Evolutionary conservation across 345 rosid genomes (phyloP), one percentile per base, ranked within the genome.

Genomic region (Melastoma malabathricum): DNA sequence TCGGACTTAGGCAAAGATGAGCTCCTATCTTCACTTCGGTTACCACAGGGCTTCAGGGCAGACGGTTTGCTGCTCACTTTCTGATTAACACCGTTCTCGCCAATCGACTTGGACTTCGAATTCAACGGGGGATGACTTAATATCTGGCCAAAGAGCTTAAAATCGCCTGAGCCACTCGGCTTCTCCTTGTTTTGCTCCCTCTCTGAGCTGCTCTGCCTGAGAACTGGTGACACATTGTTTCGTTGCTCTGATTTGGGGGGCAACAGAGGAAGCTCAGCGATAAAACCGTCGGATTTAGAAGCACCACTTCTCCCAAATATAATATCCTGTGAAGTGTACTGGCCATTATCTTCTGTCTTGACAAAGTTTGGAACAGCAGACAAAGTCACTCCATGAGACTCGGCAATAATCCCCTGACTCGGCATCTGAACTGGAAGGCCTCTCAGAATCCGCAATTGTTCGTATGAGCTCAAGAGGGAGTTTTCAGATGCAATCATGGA

Each of bases 121-220:
- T 50, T 53, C 47, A 75, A 56, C 0, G 67, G 60, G 10, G 84
- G 63, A 29, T 64, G 64, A 46, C 75, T 77, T 19, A 87, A 80
- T 48, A 92, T 81, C 70, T 82, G 72, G 46, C 98, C 96, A 73
- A 87, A 92, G 20, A 87, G 72, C 62, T 80, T 87, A 43, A 92
- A 80, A 75, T 84, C 83, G 45, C 83, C 88, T 58, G 61, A 82
- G 59, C 81, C 69, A 62, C 70, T 53, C 18, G 70, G 74, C 55
- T 76, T 84, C 55, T 75, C 78, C 20, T 60, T 45, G 47, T 75
- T 78, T 44, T 76, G 82, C 55, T 75, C 78, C 20, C 59, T 45
- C 47, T 75, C 79, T 41, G 80, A 66, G 25, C 61, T 68, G 63
- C 80, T 74, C 31, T 43, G 62, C 1, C 68, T 67, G 57, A 61